Evolutionary conservation across 2,329 filamentous ascomycete genomes (phyloP).

Genomic region (Monilinia vaccinii-corymbosi): DNA sequence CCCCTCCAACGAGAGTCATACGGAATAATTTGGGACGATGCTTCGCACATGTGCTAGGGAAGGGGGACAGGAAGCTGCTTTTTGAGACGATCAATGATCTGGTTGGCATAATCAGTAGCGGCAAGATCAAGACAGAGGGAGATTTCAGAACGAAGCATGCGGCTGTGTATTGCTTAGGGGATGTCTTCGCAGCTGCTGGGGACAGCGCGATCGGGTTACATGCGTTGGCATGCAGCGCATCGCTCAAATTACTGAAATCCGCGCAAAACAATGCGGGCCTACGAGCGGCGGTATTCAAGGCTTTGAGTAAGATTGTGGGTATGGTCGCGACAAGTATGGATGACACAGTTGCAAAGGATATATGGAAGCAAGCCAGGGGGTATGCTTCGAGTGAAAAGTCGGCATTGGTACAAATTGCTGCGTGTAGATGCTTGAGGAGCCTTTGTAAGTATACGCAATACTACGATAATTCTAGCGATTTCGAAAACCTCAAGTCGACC

Average conservation of each 20-base stretch:
- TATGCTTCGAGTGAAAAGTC: conserved; percentile 74
- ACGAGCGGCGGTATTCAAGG: conserved; percentile 66
- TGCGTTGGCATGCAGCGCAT: conserved; percentile 58
- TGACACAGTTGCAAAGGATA: conserved; percentile 74
- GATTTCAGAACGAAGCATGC: conserved; percentile 78
- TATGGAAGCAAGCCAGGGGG: conserved; percentile 85
- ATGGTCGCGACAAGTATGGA: conserved; percentile 74
- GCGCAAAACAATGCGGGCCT: conserved; percentile 74
- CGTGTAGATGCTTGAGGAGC: conserved; percentile 69
- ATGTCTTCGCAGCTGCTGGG: conserved; percentile 84
- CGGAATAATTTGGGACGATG: conserved; percentile 82
- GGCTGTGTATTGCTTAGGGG: conserved; percentile 76
- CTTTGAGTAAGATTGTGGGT: conserved; percentile 64
- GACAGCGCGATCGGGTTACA: conserved; percentile 86
- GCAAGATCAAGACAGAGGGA: conserved; percentile 66
- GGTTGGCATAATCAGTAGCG: conserved; percentile 58
- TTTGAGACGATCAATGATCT: conserved; percentile 94
- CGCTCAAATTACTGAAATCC: conserved; percentile 72
- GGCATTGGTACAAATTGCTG: conserved; percentile 65
- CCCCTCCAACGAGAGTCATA: conserved; percentile 78
- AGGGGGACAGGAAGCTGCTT: conserved; percentile 82
- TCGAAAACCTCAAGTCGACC: conserved; percentile 75
- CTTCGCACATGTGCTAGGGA: conserved; percentile 71
- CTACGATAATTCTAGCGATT: conserved; percentile 83
- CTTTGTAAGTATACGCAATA: conserved; percentile 65